Conservation (phyloP, 768 basidiomycete species). For the Imleria badia region DNA sequence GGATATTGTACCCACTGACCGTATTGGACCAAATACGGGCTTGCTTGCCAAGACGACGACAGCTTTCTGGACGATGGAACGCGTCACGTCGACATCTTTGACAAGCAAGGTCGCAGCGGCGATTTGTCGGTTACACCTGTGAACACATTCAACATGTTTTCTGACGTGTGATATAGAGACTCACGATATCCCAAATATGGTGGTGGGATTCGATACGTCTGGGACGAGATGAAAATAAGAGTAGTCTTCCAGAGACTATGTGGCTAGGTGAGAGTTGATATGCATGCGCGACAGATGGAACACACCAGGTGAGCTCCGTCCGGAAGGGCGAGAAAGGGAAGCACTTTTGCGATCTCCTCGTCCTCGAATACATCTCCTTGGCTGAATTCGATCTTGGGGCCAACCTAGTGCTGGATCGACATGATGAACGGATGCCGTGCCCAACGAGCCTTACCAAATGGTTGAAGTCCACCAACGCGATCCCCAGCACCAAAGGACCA, state of each 20-base stretch:
- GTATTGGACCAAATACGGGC: constrained; percentile 91
- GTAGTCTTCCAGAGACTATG: constrained; percentile 70
- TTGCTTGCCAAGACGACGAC: constrained; percentile 91
- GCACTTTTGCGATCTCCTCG: constrained; percentile 77
- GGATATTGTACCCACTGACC: constrained; percentile 41
- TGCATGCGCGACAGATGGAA: not conserved
- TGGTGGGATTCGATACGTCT: constrained; percentile 64
- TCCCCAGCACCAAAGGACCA: constrained; percentile 72
- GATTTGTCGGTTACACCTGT: constrained; percentile 94
- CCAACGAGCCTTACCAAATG: constrained; percentile 63
- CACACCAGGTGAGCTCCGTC: constrained; percentile 92
- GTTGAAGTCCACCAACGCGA: constrained; percentile 94
- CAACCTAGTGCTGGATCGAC: constrained; percentile 55
- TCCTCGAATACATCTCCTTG: constrained; percentile 79
- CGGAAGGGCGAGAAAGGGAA: constrained; percentile 95
- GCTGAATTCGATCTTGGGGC: constrained; percentile 87
- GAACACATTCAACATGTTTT: constrained; percentile 1
- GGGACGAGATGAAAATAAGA: constrained; percentile 94
- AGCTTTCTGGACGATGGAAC: constrained; percentile 96
- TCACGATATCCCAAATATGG: constrained; percentile 95
- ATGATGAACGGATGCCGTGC: constrained; percentile 8
- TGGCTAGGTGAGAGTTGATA: constrained; percentile 9
- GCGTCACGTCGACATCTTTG: constrained; percentile 82
- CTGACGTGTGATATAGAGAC: constrained; percentile 3
- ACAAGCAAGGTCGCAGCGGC: constrained; percentile 73